Base-by-base conservation (phyloP, 2,329 filamentous ascomycete species). In the Arthrobotrys musiformis region DNA sequence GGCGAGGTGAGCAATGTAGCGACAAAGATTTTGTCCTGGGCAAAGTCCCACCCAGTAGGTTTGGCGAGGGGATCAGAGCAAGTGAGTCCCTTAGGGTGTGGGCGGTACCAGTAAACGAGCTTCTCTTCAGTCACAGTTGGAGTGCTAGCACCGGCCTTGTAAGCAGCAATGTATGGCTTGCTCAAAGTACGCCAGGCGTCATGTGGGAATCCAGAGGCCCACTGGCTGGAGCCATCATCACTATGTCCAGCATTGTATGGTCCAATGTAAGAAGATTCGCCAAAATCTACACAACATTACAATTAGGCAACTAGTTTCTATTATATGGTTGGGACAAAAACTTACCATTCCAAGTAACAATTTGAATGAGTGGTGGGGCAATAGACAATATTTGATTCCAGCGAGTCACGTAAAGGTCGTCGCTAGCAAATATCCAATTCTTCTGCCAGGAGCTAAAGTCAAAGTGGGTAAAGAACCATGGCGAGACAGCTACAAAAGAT, bases 371-470 rank as follows among this genome's bases (percentile, higher is more conserved):
- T 46, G 5, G 42, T 48, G 81, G 64, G 78, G 85, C 87, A 11
- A 77, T 26, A 2, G 73, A 70, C 15, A 88, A 80, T 0, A 87
- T 85, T 74, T 89, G 85, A 62, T 85, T 82, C 89, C 89, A 90
- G 7, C 89, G 86, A 66, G 88, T 84, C 77, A 85, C 86, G 88
- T 89, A 91, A 11, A 90, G 82, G 68, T 86, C 84, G 79, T 90
- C 89, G n/a, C 88, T 87, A 22, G 85, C 85, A 85, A 87, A 91
- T 4, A 90, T 83, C 88, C 89, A 91, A 80, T 89, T 89, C 83
- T 90, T 90, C 46, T 83, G 82, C 79, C 85, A 90, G 5, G 66
- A 61, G 13, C 50, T 86, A 2, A 90, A 83, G 40, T 70, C 73
- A 26, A 77, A 77, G 72, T 89, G 87, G 58, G 89, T 89, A 81